phyloP scores from a whole-genome alignment of 768 basidiomycete species.

The Cytidiella melzeri region DNA sequence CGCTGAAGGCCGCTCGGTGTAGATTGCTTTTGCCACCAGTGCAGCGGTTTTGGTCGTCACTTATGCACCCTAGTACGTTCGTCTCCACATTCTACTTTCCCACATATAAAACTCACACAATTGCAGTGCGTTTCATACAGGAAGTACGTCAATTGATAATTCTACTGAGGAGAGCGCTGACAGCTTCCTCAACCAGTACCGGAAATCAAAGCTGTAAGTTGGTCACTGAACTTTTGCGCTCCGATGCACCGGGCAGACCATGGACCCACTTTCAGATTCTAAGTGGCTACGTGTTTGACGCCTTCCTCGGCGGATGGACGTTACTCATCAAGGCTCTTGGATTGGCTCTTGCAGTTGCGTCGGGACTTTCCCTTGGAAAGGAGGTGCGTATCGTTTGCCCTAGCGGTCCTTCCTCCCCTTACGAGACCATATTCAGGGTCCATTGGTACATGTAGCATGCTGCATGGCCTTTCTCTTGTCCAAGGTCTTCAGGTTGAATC shows the following conservation, averaged over 20 bases:
- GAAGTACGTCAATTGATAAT: conserved; percentile 39
- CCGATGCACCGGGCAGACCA: neutral
- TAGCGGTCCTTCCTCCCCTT: too few relatives aligned
- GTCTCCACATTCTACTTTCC: neutral
- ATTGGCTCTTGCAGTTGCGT: conserved; percentile 77
- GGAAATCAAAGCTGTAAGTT: conserved; percentile 71
- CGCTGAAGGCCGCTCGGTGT: neutral
- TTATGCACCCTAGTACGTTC: conserved; percentile 65
- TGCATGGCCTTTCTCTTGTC: conserved; percentile 74
- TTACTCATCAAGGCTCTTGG: conserved; percentile 81
- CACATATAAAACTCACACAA: conserved; percentile 3
- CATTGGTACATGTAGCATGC: conserved; percentile 79
- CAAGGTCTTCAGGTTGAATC: conserved; percentile 58
- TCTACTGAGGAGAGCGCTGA: neutral
- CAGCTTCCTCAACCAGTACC: conserved; percentile 42
- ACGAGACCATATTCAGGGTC: conserved; percentile 48
- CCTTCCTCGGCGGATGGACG: conserved; percentile 82
- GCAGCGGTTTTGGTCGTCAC: conserved; percentile 57
- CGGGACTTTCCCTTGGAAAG: conserved; percentile 80
- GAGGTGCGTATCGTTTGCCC: conserved; percentile 56
- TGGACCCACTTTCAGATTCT: too few relatives aligned
- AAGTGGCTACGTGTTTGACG: conserved; percentile 80
- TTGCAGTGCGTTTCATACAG: conserved; percentile 67
- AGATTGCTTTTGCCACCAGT: conserved; percentile 59
- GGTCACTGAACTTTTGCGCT: neutral